Conservation (phyloP, 805 yeast species). For the Saitoella complicata region DNA sequence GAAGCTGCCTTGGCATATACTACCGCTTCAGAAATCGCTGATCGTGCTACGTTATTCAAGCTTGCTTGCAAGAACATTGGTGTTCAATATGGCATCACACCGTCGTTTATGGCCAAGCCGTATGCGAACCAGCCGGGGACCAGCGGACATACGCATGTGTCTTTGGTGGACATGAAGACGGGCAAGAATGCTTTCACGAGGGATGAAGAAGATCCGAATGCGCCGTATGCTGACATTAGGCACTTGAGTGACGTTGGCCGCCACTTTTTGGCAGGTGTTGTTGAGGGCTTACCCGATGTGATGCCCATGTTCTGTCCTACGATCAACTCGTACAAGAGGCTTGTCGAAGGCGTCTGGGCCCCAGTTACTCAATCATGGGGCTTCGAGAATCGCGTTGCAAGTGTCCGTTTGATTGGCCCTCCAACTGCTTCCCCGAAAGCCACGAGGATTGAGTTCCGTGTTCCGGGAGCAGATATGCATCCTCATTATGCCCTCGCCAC, state of each 20-base stretch:
- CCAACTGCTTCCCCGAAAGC: conserved; percentile 15
- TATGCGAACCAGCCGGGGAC: conserved; percentile 22
- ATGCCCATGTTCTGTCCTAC: conserved; percentile 24
- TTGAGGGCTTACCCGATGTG: conserved; percentile 19
- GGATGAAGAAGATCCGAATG: conserved; percentile 12
- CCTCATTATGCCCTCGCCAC: conserved; percentile 23
- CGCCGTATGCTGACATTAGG: conserved; percentile 17
- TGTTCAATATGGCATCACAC: conserved; percentile 16
- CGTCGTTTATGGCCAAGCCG: conserved; percentile 25
- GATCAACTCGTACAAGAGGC: conserved; percentile 22
- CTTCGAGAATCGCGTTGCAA: conserved; percentile 21
- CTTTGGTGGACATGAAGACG: conserved; percentile 12
- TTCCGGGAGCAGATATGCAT: conserved; percentile 24
- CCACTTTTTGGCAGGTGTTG: conserved; percentile 21
- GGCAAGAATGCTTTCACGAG: conserved; percentile 17
- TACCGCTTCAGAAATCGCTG: conserved; percentile 19
- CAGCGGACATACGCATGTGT: conserved; percentile 22
- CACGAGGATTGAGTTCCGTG: conserved; percentile 21
- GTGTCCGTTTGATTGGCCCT: conserved; percentile 20
- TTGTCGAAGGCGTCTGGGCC: conserved; percentile 23
- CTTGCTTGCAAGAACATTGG: conserved; percentile 18
- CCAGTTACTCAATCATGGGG: conserved; percentile 24
- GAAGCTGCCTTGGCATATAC: conserved; percentile 22
- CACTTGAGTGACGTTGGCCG: conserved; percentile 18
- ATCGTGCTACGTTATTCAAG: conserved; percentile 20